Evolutionary conservation across 2,329 filamentous ascomycete genomes (phyloP), one percentile per base, ranked within the genome.

Genomic region (Colletotrichum cereale): DNA sequence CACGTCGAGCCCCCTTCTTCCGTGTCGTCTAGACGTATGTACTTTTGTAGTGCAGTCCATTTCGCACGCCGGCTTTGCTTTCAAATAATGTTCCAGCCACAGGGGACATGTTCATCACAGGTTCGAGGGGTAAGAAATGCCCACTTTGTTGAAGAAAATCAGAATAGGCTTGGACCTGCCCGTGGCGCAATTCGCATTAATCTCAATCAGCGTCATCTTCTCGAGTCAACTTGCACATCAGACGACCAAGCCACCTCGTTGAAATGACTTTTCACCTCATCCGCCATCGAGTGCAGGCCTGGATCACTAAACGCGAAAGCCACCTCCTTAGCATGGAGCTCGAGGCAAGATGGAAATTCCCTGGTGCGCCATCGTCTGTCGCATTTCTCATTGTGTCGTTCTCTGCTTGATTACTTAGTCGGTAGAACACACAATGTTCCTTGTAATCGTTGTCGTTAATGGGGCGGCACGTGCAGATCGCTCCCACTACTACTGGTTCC

Each of bases 31-130:
- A 26, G 44, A 11, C 4, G 1, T n/a, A n/a, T 42, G n/a, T n/a
- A 21, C 42, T 8, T 44, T 44, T 10, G 18, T 44, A 44, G 7
- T 44, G 42, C 42, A 52, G 53, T 53, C 55, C 47, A 21, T 66
- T n/a, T 60, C 29, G 16, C 44, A 38, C 10, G 58, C 62, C 67
- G 62, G 62, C 55, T 61, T 61, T 62, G 31, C 34, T 60, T 55
- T 55, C 55, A 62, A 56, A 47, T n/a, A 29, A 40, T 55, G 42
- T 48, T 50, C 34, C 42, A 12, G 26, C 26, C 47, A 70, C 62
- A 70, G 56, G 48, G 56, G 12, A 12, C 14, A 12, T 24, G 31
- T 70, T 47, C 31, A 14, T n/a, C 16, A 7, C 24, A 42, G 44
- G 55, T 42, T 31, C 31, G 40, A 61, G 36, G 31, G 47, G 38